Conservation (phyloP, 345 rosid genomes). For the Tarenaya hassleriana region DNA sequence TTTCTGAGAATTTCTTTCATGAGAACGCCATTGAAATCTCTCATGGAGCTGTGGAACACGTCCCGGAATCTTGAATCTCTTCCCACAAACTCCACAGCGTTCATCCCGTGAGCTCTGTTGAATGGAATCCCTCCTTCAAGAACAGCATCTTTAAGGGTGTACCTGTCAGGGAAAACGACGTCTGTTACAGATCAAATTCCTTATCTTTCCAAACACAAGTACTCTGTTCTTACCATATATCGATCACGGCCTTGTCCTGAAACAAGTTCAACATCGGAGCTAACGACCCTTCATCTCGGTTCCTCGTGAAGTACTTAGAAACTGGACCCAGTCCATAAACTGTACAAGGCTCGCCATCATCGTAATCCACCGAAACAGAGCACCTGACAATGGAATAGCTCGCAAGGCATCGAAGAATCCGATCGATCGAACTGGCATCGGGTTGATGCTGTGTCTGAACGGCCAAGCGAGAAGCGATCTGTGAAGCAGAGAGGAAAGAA, state of each 20-base stretch:
- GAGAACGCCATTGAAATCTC: conserved; percentile 36
- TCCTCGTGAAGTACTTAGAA: conserved; percentile 27
- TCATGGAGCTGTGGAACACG: conserved; percentile 32
- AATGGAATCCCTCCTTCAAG: conserved; percentile 48
- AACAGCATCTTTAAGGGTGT: conserved; percentile 38
- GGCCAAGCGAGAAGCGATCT: conserved; percentile 15
- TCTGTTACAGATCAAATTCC: too few species aligned
- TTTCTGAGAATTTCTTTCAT: conserved; percentile 32
- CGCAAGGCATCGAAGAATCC: conserved; percentile 22
- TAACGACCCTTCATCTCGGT: conserved; percentile 23
- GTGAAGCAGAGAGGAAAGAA: conserved; percentile 19
- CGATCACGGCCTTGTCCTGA: conserved; percentile 24
- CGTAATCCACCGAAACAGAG: conserved; percentile 21
- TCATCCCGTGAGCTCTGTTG: conserved; percentile 42
- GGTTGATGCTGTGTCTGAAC: conserved; percentile 2
- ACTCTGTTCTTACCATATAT: conserved; percentile 23
- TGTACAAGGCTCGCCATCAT: conserved; percentile 5
- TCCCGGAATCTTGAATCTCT: conserved; percentile 32
- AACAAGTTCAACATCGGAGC: conserved; percentile 24
- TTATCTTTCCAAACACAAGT: background rate
- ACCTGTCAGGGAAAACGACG: conserved; percentile 25
- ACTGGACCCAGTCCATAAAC: conserved; percentile 27
- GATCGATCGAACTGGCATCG: conserved; percentile 9
- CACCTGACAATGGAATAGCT: conserved; percentile 21
- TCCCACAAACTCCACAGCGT: conserved; percentile 22